These are phyloP conservation scores for Zizania latifolia DNA, from an alignment of 176 grass and related monocot genomes.

Conservation along the genomic window DNA sequence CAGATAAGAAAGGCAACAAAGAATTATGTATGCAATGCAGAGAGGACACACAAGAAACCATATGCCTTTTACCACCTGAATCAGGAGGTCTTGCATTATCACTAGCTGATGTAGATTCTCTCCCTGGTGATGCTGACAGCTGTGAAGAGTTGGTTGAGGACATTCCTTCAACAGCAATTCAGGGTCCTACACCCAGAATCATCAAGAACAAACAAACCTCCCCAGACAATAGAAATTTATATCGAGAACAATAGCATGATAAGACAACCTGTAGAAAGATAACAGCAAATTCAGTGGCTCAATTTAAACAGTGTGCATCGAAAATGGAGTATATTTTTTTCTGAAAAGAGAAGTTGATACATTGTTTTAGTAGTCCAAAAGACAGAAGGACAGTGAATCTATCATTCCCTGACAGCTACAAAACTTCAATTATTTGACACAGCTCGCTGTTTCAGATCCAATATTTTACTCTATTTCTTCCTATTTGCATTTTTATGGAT, in stretches of 20 bases:
- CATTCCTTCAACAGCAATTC: slow-evolving; percentile 64
- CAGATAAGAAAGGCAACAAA: not conserved
- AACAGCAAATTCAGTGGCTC: not conserved
- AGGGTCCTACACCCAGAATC: slow-evolving; percentile 44
- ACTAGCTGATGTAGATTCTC: slow-evolving; percentile 43
- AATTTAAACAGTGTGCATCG: not conserved
- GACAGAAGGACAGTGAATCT: not conserved
- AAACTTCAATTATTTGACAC: not conserved
- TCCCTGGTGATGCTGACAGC: slow-evolving; percentile 31
- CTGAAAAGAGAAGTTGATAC: not conserved
- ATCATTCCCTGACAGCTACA: not conserved
- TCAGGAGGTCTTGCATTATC: slow-evolving; percentile 54
- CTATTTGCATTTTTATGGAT: not conserved
- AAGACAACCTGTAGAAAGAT: not conserved
- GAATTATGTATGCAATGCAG: not conserved
- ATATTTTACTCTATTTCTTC: not conserved
- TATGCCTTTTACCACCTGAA: slow-evolving; percentile 47
- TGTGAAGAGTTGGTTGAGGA: slow-evolving; percentile 54
- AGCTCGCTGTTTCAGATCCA: not conserved
- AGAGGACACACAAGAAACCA: not conserved
- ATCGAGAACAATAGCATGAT: not conserved
- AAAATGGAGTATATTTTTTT: not conserved
- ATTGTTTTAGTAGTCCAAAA: not conserved
- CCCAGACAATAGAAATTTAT: not conserved
- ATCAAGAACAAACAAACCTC: slow-evolving; percentile 13